These are phyloP conservation scores for Colletotrichum aenigma DNA, from an alignment of 2,329 filamentous ascomycete species.

Conservation along the genomic window DNA sequence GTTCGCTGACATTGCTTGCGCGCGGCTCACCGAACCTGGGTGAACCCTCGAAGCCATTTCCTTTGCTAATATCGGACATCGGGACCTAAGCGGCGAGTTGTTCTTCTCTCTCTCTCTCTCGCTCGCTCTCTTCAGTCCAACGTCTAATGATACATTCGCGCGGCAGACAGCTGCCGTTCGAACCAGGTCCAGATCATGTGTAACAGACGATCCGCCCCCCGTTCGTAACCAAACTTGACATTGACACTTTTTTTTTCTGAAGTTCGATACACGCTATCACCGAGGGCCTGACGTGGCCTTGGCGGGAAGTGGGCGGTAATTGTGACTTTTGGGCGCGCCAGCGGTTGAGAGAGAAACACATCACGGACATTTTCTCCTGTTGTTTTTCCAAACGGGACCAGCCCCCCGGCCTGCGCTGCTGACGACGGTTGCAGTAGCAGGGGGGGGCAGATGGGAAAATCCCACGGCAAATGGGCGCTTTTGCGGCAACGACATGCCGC, in stretches of 20 bases:
- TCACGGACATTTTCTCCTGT: background rate
- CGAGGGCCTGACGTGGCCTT: background rate
- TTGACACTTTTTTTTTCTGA: background rate
- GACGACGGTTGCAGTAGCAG: background rate
- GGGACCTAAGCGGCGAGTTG: slow-evolving; percentile 2
- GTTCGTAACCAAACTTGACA: background rate
- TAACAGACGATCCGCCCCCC: background rate
- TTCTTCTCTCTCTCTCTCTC: too few relatives aligned
- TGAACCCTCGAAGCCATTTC: background rate
- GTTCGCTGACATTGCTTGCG: background rate
- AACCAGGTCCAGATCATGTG: background rate
- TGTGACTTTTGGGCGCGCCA: background rate
- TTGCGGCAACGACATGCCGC: background rate
- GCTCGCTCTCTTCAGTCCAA: background rate
- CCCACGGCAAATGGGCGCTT: background rate
- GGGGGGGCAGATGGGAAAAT: background rate
- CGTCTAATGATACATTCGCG: background rate
- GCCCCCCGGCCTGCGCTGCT: background rate
- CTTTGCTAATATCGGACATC: background rate
- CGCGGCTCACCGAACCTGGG: background rate
- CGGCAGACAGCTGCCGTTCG: background rate
- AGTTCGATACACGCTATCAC: background rate
- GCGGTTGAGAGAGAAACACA: background rate
- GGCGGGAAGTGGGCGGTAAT: slow-evolving; percentile 10
- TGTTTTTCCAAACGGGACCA: background rate